Percentiles rank a stretch among this genome's conserved stretches.
Evolutionary conservation across 148 eudicot species (phyloP).

Genomic region (Agrostemma githago): DNA sequence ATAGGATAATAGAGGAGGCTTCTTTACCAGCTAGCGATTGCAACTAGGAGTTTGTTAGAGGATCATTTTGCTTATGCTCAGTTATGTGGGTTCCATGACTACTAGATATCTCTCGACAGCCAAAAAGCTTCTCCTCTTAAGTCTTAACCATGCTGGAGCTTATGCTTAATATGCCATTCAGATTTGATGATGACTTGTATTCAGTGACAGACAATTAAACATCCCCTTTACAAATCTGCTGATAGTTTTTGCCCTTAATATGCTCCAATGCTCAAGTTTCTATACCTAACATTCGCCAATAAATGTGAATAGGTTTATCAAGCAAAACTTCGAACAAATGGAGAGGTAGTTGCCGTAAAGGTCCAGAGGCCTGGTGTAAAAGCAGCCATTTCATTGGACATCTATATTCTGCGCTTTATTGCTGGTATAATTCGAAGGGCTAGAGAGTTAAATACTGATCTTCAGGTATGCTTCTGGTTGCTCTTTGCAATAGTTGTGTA

Average conservation of each 20-base stretch:
- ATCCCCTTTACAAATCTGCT: background rate
- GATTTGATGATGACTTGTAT: background rate
- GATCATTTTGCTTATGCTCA: background rate
- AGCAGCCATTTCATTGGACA: constrained; percentile 91
- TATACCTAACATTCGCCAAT: background rate
- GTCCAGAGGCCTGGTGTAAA: constrained; percentile 97
- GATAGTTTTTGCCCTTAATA: background rate
- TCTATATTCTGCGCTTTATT: constrained; percentile 71
- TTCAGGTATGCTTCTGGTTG: constrained; percentile 50
- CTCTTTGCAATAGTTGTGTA: constrained; percentile 1
- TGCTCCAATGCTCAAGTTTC: background rate
- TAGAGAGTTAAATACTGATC: constrained; percentile 86
- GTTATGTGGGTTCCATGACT: background rate
- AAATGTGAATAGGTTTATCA: constrained; percentile 57
- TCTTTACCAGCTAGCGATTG: background rate
- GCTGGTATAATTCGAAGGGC: constrained; percentile 69
- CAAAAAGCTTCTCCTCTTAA: background rate
- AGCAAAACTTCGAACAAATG: constrained; percentile 63
- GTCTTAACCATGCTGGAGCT: background rate
- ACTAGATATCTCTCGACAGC: background rate
- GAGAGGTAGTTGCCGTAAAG: constrained; percentile 83
- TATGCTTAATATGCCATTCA: background rate
- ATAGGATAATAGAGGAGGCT: background rate
- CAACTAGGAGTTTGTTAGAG: background rate
- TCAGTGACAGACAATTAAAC: background rate